A percentile compares a stretch with the other conserved stretches of the same genome.
Conservation (phyloP, 225 moss, liverwort and hornwort genomes). For the Physcomitrellopsis africana region DNA sequence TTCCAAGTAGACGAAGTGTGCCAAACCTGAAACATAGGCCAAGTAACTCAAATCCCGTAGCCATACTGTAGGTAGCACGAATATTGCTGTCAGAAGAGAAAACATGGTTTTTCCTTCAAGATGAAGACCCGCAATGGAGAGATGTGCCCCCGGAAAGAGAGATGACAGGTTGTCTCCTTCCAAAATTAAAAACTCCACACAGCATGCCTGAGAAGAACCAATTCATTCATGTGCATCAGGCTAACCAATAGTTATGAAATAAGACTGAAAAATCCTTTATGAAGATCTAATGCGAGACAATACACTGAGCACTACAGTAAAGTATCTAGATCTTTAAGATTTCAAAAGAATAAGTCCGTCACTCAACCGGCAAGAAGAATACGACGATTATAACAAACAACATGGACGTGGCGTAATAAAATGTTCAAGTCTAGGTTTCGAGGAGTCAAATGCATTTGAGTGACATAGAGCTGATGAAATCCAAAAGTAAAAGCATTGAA, state of each 20-base stretch:
- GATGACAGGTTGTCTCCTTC: constrained; percentile 91
- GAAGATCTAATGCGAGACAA: too few species aligned
- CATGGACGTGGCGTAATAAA: too few species aligned
- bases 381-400: too few species aligned
- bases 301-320: too few species aligned
- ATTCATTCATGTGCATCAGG: constrained; percentile 6
- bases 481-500: constrained; percentile 5
- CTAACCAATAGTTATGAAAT: constrained; percentile 1
- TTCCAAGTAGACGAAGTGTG: constrained; percentile 16
- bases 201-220: constrained; percentile 66
- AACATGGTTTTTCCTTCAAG: constrained; percentile 58
- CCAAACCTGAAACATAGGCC: constrained; percentile 85
- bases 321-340: too few species aligned
- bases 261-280: not conserved
- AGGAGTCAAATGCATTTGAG: too few species aligned
- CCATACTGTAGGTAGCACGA: constrained; percentile 91
- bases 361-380: too few species aligned
- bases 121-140: constrained; percentile 50
- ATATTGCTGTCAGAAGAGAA: constrained; percentile 62
- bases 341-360: too few species aligned
- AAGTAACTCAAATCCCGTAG: constrained; percentile 83
- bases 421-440: too few species aligned
- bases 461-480: too few species aligned
- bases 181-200: constrained; percentile 93
- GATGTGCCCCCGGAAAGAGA: constrained; percentile 66